Conservation (phyloP, 129 eudicot genomes). For the Kitagawia praeruptora region DNA sequence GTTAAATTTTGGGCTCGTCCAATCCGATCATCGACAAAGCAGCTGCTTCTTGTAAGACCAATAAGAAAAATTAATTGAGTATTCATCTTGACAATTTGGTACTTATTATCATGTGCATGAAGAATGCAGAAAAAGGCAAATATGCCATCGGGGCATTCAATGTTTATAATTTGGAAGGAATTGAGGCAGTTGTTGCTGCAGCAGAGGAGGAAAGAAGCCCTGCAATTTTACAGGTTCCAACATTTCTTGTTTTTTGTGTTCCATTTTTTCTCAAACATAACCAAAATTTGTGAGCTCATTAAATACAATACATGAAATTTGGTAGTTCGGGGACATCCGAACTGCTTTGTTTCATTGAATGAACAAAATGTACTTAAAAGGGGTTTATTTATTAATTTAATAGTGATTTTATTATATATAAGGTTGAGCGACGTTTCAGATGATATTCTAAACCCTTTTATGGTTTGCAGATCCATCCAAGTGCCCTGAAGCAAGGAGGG, state of each 20-base stretch:
- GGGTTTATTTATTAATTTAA: neutral
- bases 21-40: conserved; percentile 66
- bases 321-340: neutral
- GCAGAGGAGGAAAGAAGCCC: conserved; percentile 93
- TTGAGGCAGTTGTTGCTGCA: conserved; percentile 93
- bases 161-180: conserved; percentile 93
- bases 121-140: conserved; percentile 88
- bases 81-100: neutral
- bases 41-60: conserved; percentile 67
- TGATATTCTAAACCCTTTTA: neutral
- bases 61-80: conserved; percentile 9
- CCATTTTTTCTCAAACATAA: neutral
- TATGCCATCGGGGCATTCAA: conserved; percentile 98
- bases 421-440: neutral
- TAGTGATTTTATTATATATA: neutral
- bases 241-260: neutral
- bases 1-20: conserved; percentile 80
- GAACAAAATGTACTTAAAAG: neutral
- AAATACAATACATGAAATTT: neutral
- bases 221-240: conserved; percentile 86
- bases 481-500: conserved; percentile 88
- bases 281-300: neutral
- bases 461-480: conserved; percentile 79
- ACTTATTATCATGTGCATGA: conserved; percentile 13
- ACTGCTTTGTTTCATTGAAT: neutral